Evolutionary conservation across 495 filamentous ascomycete genomes (phyloP).

Genomic region (Schizothecium vesticola): DNA sequence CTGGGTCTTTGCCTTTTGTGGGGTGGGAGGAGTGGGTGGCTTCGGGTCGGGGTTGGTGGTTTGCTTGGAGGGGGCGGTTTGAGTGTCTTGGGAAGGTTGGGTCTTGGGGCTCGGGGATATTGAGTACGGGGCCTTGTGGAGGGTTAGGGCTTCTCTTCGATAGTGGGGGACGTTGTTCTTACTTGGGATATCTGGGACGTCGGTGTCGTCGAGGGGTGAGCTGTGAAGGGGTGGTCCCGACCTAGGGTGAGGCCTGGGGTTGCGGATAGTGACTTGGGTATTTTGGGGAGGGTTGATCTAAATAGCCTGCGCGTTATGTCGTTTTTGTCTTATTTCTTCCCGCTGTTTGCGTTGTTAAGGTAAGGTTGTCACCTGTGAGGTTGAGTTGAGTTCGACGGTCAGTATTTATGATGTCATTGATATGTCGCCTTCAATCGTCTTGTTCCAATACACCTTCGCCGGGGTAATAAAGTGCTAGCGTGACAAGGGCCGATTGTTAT

Average conservation of each 20-base stretch:
- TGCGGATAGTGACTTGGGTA: background rate
- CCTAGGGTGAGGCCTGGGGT: background rate
- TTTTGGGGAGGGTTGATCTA: background rate
- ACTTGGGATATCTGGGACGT: background rate
- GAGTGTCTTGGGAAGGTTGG: background rate
- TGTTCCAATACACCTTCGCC: too few relatives aligned
- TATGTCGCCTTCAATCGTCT: too few relatives aligned
- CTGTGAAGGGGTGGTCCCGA: background rate
- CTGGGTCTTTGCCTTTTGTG: constrained; percentile 39
- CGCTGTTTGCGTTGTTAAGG: background rate
- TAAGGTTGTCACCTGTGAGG: background rate
- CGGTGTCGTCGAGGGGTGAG: background rate
- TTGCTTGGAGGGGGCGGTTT: background rate
- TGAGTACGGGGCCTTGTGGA: background rate
- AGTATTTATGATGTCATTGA: background rate
- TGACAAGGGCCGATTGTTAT: too few relatives aligned
- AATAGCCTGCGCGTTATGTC: background rate
- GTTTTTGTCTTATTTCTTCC: background rate
- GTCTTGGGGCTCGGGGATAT: background rate
- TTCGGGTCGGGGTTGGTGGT: background rate
- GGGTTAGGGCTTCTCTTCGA: background rate
- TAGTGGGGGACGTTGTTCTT: background rate
- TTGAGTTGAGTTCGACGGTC: background rate
- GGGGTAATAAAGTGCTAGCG: too few relatives aligned
- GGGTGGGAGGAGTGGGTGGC: background rate